These are phyloP conservation scores for Stagonosporopsis rhizophila DNA, from an alignment of 2,329 filamentous ascomycete species.

Conservation along the genomic window DNA sequence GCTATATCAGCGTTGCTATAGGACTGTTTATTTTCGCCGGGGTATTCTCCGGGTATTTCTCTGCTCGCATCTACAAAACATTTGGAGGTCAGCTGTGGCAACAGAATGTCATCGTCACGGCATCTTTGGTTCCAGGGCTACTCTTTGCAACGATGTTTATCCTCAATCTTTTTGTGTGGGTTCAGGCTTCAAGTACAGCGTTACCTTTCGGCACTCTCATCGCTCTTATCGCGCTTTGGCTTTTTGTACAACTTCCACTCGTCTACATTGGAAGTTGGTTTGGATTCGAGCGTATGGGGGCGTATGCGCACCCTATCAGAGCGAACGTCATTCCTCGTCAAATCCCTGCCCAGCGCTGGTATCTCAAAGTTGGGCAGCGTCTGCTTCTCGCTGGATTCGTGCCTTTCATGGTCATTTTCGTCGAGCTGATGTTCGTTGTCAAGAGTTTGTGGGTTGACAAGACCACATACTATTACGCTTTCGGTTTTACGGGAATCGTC, in stretches of 20 bases:
- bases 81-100: constrained; percentile 78
- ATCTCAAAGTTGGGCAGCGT: constrained; percentile 68
- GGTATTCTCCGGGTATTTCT: constrained; percentile 86
- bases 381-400: constrained; percentile 77
- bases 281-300: constrained; percentile 70
- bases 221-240: constrained; percentile 76
- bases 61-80: constrained; percentile 80
- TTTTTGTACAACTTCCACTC: constrained; percentile 83
- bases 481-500: constrained; percentile 82
- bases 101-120: constrained; percentile 77
- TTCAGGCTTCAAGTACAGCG: constrained; percentile 85
- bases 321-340: constrained; percentile 75
- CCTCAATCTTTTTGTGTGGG: constrained; percentile 89
- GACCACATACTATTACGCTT: constrained; percentile 90
- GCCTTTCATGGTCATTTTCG: constrained; percentile 87
- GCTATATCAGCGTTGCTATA: constrained; percentile 83
- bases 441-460: constrained; percentile 90
- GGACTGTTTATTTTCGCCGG: constrained; percentile 85
- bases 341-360: constrained; percentile 79
- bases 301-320: constrained; percentile 84
- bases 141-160: constrained; percentile 78
- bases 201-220: constrained; percentile 83
- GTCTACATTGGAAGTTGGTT: constrained; percentile 83
- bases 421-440: constrained; percentile 86
- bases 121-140: constrained; percentile 78